Base-by-base conservation (phyloP, 2,329 filamentous ascomycete species). In the Sclerotinia subarctica region DNA sequence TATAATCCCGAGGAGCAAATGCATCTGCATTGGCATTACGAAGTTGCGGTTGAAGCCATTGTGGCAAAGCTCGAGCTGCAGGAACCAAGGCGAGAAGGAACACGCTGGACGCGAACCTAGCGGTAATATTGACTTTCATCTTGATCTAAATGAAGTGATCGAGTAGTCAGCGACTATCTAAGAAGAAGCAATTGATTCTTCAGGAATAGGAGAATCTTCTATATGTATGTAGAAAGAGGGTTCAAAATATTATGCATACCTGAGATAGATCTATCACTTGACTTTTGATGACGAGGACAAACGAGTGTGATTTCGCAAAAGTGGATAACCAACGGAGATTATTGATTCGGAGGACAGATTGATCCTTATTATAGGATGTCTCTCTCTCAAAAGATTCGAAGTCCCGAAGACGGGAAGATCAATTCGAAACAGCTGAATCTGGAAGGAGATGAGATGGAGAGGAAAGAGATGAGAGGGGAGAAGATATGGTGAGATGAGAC, bases 1-100 rank as follows among this genome's bases (percentile, higher is more conserved):
- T 70, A 59, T 77, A 77, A 35, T 72, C 53, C 47, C 66, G 74
- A 53, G 73, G 73, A 24, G 68, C 64, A 53, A 72, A 70, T 17
- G 56, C 57, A n/a, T 69, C 58, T 11, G 59, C 59, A 49, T 65
- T 57, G 44, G 69, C 65, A 35, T 73, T 67, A 47, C 69, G 68
- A 57, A 68, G 65, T 47, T 70, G 65, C 62, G 69, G 68, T 53
- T 73, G 62, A 44, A 76, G 69, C 73, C 73, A 75, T 49, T 68
- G 66, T 13, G 75, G 73, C 17, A 74, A 58, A 58, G 72, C 74
- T 1, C 69, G 46, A 29, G 68, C 60, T 11, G 49, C 67, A 58
- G 74, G 72, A 32, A 66, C 49, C 46, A 74, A 70, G 13, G 56
- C 56, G 49, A 75, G 64, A 26, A 75, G 59, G 32, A 74, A 38